Evolutionary conservation across 305 asterid genomes (phyloP).

Genomic region (Petunia hybrid): DNA sequence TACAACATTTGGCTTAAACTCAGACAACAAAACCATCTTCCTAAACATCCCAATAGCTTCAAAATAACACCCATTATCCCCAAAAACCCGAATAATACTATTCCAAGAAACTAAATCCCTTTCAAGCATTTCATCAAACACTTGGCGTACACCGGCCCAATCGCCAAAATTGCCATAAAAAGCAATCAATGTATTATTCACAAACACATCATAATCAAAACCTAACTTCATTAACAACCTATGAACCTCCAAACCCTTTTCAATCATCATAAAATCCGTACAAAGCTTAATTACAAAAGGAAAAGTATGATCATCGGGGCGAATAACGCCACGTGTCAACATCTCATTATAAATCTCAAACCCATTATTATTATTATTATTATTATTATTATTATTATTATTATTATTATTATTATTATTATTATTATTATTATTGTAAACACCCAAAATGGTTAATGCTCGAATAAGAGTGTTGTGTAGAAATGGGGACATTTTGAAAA

Average conservation of each 20-base stretch:
- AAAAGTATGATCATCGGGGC: conserved; percentile 72
- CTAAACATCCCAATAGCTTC: conserved; percentile 53
- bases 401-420: too few relatives aligned
- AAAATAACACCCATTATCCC: conserved; percentile 42
- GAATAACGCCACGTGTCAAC: conserved; percentile 46
- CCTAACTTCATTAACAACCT: conserved; percentile 68
- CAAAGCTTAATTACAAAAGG: conserved; percentile 77
- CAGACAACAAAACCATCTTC: conserved; percentile 52
- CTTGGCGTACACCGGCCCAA: conserved; percentile 43
- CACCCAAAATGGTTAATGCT: conserved; percentile 52
- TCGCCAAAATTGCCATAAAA: conserved; percentile 67
- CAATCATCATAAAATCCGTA: conserved; percentile 49
- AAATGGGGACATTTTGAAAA: conserved; percentile 58
- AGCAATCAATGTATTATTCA: conserved; percentile 62
- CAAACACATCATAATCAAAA: conserved; percentile 61
- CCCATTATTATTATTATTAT: conserved; percentile 28
- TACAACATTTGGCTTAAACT: conserved; percentile 59
- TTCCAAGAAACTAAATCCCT: conserved; percentile 74
- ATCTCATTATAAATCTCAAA: conserved; percentile 62
- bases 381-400: too few relatives aligned
- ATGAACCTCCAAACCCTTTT: conserved; percentile 76
- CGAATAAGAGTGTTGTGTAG: conserved; percentile 77
- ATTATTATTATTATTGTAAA: too few relatives aligned
- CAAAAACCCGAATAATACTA: conserved; percentile 53
- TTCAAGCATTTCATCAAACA: conserved; percentile 65